These are phyloP conservation scores for Fusarium duplospermum DNA, from an alignment of 2,329 filamentous ascomycete genomes.

Conservation along the genomic window DNA sequence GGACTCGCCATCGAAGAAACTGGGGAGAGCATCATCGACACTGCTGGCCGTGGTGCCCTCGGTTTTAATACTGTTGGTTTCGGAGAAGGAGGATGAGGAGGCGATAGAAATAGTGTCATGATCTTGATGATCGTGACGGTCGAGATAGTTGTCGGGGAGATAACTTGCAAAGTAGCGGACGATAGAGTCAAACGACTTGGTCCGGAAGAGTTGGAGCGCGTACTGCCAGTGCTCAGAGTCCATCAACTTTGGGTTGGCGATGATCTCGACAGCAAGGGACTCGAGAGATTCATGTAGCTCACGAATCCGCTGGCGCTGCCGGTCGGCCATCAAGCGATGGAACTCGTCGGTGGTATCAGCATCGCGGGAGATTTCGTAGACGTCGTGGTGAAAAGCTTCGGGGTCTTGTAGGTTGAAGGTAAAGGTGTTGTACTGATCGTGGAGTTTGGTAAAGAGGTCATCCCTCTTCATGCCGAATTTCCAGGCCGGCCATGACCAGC, in stretches of 20 bases:
- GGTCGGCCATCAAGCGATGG: slow-evolving; percentile 63
- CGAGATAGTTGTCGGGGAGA: slow-evolving; percentile 61
- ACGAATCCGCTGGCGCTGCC: slow-evolving; percentile 64
- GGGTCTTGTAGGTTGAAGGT: slow-evolving; percentile 67
- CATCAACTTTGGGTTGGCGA: slow-evolving; percentile 69
- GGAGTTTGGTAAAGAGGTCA: slow-evolving; percentile 67
- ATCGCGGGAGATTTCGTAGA: slow-evolving; percentile 66
- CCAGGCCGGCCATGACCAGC: slow-evolving; percentile 68
- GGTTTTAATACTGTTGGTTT: slow-evolving; percentile 52
- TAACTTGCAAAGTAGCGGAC: slow-evolving; percentile 71
- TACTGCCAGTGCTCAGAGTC: slow-evolving; percentile 69
- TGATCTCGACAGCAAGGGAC: slow-evolving; percentile 70
- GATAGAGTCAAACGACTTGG: slow-evolving; percentile 69
- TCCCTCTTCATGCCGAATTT: slow-evolving; percentile 72
- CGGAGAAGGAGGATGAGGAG: slow-evolving; percentile 53
- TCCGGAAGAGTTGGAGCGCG: slow-evolving; percentile 69
- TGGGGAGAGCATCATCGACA: slow-evolving; percentile 51
- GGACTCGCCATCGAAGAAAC: slow-evolving; percentile 58
- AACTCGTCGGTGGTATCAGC: slow-evolving; percentile 65
- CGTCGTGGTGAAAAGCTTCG: slow-evolving; percentile 71
- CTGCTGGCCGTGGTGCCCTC: slow-evolving; percentile 55
- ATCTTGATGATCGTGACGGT: slow-evolving; percentile 53
- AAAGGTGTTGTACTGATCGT: slow-evolving; percentile 71
- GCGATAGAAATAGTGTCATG: slow-evolving; percentile 44
- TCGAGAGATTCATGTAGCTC: slow-evolving; percentile 68